These are phyloP conservation scores for Parathielavia appendiculata DNA, from an alignment of 495 filamentous ascomycete species.

Conservation along the genomic window DNA sequence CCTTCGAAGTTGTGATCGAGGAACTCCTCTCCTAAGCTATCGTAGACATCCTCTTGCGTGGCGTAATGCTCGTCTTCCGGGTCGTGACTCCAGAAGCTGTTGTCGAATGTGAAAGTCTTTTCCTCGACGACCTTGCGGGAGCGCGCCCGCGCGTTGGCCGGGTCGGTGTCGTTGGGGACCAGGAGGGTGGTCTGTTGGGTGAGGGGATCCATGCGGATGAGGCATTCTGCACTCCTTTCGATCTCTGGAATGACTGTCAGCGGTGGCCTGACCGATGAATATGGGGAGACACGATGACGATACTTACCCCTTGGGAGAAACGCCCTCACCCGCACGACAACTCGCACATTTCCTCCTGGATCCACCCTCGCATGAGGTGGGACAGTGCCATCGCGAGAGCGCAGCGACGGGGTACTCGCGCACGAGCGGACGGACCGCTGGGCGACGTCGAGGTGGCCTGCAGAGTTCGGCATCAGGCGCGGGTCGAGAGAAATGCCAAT, in stretches of 20 bases:
- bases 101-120: slow-evolving; percentile 92
- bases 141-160: slow-evolving; percentile 61
- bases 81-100: slow-evolving; percentile 94
- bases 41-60: slow-evolving; percentile 86
- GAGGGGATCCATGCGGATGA: slow-evolving; percentile 83
- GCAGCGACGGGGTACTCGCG: slow-evolving; percentile 65
- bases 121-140: slow-evolving; percentile 76
- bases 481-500: slow-evolving; percentile 43
- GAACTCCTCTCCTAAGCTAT: slow-evolving; percentile 91
- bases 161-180: slow-evolving; percentile 57
- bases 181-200: slow-evolving; percentile 78
- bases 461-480: slow-evolving; percentile 42
- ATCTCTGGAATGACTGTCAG: slow-evolving; percentile 54
- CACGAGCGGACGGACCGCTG: slow-evolving; percentile 45
- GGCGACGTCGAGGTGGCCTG: slow-evolving; percentile 20
- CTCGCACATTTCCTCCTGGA: slow-evolving; percentile 80
- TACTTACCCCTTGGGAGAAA: slow-evolving; percentile 80
- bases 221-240: slow-evolving; percentile 71
- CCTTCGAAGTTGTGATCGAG: slow-evolving; percentile 99
- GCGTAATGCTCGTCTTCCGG: slow-evolving; percentile 55
- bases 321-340: slow-evolving; percentile 86
- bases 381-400: slow-evolving; percentile 62
- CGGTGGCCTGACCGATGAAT: not conserved
- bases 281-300: not conserved
- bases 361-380: slow-evolving; percentile 45